Percentiles rank a stretch among this genome's conserved stretches.
phyloP scores from a whole-genome alignment of 208 protist genomes.

The Trypanosoma cruzi region DNA sequence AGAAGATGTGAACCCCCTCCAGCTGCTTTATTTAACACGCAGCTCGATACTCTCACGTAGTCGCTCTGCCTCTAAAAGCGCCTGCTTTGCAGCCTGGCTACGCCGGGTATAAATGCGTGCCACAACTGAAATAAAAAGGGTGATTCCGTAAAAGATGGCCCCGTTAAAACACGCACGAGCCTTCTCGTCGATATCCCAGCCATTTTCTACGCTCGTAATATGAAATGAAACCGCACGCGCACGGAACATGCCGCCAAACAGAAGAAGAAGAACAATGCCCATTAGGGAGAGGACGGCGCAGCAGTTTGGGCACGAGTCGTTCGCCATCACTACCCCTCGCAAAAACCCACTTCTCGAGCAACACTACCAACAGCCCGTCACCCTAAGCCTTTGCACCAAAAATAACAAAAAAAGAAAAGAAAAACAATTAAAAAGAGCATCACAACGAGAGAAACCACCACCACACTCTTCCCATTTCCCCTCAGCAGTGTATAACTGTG shows the following conservation, averaged over 20 bases:
- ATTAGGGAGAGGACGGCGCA: conserved; percentile 86
- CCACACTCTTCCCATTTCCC: not conserved
- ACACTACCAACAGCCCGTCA: not conserved
- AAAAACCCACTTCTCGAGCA: not conserved
- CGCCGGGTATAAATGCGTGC: conserved; percentile 72
- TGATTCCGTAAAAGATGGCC: conserved; percentile 82
- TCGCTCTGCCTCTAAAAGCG: conserved; percentile 41
- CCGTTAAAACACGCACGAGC: conserved; percentile 86
- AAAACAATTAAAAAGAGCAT: not conserved
- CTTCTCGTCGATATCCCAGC: conserved; percentile 78
- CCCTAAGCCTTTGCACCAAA: not conserved
- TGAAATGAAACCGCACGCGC: conserved; percentile 72
- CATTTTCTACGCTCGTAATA: conserved; percentile 62
- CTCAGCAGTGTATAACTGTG: too few relatives aligned
- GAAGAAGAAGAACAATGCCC: conserved; percentile 79
- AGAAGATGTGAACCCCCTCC: conserved; percentile 16
- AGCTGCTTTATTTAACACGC: not conserved
- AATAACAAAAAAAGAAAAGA: not conserved
- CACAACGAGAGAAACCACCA: not conserved
- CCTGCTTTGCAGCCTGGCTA: conserved; percentile 53
- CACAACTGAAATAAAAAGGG: conserved; percentile 75
- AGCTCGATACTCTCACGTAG: conserved; percentile 41
- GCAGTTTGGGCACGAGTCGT: conserved; percentile 71
- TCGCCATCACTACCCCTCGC: conserved; percentile 38
- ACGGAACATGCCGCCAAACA: conserved; percentile 86